Evolutionary conservation across 1,139 yeast genomes (phyloP).

Genomic region (Waltiozyma sp.): DNA sequence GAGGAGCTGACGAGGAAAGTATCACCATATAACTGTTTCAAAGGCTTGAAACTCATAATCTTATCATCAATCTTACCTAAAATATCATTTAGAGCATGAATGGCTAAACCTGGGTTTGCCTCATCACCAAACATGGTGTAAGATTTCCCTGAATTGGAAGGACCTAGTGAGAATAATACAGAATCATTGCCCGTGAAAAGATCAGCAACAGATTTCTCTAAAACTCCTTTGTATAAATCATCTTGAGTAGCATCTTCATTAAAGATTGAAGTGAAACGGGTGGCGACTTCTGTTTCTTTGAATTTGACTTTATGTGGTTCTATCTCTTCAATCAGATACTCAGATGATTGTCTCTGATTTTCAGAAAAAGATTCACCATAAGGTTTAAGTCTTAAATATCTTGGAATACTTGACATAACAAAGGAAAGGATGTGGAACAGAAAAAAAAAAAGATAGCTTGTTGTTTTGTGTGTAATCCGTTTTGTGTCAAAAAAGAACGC

Average conservation of each 20-base stretch:
- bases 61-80: conserved; percentile 12
- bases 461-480: too few species aligned
- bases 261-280: conserved; percentile 25
- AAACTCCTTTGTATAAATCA: conserved; percentile 20
- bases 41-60: conserved; percentile 9
- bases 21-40: conserved; percentile 16
- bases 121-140: conserved; percentile 24
- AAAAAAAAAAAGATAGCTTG: too few species aligned
- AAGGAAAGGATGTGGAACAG: too few species aligned
- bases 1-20: conserved; percentile 19
- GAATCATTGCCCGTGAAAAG: conserved; percentile 28
- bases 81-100: conserved; percentile 16
- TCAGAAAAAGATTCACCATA: conserved; percentile 11
- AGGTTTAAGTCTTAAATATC: conserved; percentile 27
- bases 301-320: conserved; percentile 15
- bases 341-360: conserved; percentile 9
- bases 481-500: neutral
- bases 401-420: conserved; percentile 19
- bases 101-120: conserved; percentile 17
- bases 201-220: conserved; percentile 20
- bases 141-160: conserved; percentile 39
- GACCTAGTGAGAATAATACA: conserved; percentile 36
- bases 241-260: conserved; percentile 20
- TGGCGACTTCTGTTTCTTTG: conserved; percentile 9
- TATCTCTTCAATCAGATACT: conserved; percentile 18